phyloP scores from a whole-genome alignment of 2,329 filamentous ascomycete species.

The Thielaviopsis populi region DNA sequence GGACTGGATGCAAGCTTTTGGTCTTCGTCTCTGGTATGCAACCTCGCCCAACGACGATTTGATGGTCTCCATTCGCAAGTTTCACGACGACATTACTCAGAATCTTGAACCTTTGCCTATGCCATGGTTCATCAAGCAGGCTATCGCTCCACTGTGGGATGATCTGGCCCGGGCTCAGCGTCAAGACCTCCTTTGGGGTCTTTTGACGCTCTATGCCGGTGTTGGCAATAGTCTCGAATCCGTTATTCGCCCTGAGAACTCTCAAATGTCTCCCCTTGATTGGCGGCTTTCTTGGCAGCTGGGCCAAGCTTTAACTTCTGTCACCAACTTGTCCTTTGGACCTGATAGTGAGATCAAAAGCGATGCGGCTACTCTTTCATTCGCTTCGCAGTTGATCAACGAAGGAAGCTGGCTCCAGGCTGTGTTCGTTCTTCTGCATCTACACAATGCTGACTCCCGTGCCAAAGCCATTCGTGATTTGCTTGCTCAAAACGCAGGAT shows the following conservation, averaged over 20 bases:
- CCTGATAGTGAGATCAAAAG: constrained; percentile 42
- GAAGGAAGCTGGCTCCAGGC: constrained; percentile 54
- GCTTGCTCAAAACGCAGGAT: constrained; percentile 54
- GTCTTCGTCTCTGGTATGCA: constrained; percentile 79
- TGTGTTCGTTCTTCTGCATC: constrained; percentile 62
- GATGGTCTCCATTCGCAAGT: constrained; percentile 56
- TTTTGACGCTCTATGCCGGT: constrained; percentile 68
- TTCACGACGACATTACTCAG: constrained; percentile 55
- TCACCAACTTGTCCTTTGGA: constrained; percentile 37
- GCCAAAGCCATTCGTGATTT: constrained; percentile 56
- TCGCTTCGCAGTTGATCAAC: constrained; percentile 47
- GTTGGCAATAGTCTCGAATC: constrained; percentile 45
- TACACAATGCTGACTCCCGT: constrained; percentile 48
- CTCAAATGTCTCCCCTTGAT: constrained; percentile 59
- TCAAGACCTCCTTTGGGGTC: constrained; percentile 73
- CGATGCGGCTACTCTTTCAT: constrained; percentile 51
- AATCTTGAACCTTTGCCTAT: constrained; percentile 56
- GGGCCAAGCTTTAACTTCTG: constrained; percentile 46
- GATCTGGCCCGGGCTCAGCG: constrained; percentile 42
- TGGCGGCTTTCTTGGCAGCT: constrained; percentile 75
- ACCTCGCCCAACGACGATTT: constrained; percentile 54
- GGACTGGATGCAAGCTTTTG: constrained; percentile 89
- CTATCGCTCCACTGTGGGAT: constrained; percentile 43
- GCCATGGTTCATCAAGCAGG: constrained; percentile 54
- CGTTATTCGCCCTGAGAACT: constrained; percentile 60